Base-by-base conservation (phyloP, 1,284 basidiomycete species). In the Ceratobasidium sp. region DNA sequence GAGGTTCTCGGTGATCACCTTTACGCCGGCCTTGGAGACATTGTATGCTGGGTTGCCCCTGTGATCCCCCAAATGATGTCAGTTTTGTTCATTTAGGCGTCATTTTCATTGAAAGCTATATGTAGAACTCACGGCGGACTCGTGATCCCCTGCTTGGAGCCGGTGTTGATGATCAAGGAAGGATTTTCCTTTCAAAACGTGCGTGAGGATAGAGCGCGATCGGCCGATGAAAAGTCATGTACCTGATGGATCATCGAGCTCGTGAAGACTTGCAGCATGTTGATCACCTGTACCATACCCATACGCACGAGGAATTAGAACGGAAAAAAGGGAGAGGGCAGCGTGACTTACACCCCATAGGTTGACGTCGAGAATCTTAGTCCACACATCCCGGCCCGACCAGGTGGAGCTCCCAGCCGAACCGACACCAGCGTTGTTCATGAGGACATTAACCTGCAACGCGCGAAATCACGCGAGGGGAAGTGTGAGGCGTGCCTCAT, bases 141-240 rank as follows among this genome's bases (percentile, higher is more conserved):
- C 11, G 93, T 95, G 82, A 96, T 94, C 49, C 94, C 94, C 81
- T 96, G 93, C 84, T 97, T 97, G 73, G 92, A 94, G 1, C 95
- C 95, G 14, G 95, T 97, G 80, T 92, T 95, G 83, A 97, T 92
- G 74, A 98, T 90, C 73, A 95, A 86, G 5, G 91, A 80, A n/a
- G 88, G 88, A 81, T 95, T 96, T 81, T 96, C 94, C 80, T 69
- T n/a, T 44, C 23, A 41, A 61, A 18, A 61, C 52, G 23, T 26
- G 66, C n/a, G 28, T 69, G 38, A 69, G 43, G 32, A n/a, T 18
- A 32, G 16, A 32, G 35, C 35, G 11, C 57, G 26, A 69, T 69
- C 66, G 66, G 66, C 54, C 66, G 66, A 69, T 16, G 46, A 41
- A 58, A 69, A 32, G 26, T 16, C 13, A 8, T 52, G 26, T 57